A percentile compares a stretch with the other conserved stretches of the same genome.
These are phyloP conservation scores for Kwoniella shandongensis DNA, from an alignment of 768 basidiomycete genomes.

Conservation along the genomic window DNA sequence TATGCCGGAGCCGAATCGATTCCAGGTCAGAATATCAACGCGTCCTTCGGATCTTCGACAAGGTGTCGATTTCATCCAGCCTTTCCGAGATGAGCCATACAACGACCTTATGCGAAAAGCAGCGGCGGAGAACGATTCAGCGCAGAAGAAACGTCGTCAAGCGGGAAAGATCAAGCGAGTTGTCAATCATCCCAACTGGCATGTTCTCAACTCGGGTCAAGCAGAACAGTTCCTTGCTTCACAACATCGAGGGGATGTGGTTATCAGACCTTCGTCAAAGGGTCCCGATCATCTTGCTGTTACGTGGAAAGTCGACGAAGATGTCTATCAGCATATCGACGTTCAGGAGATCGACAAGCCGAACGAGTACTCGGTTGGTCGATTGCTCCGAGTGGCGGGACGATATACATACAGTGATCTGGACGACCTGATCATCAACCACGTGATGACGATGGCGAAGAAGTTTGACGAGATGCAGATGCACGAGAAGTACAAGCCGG, in stretches of 20 bases:
- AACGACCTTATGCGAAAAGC: slow-evolving; percentile 41
- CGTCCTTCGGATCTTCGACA: slow-evolving; percentile 54
- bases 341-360: slow-evolving; percentile 57
- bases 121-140: slow-evolving; percentile 60
- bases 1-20: slow-evolving; percentile 63
- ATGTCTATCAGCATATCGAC: slow-evolving; percentile 87
- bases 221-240: slow-evolving; percentile 86
- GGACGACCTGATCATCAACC: slow-evolving; percentile 94
- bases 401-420: slow-evolving; percentile 86
- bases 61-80: slow-evolving; percentile 36
- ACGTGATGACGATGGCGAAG: slow-evolving; percentile 88
- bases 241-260: slow-evolving; percentile 91
- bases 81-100: slow-evolving; percentile 49
- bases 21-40: slow-evolving; percentile 73
- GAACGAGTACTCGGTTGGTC: slow-evolving; percentile 53
- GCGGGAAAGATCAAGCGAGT: slow-evolving; percentile 75
- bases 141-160: slow-evolving; percentile 80
- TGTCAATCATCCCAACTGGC: slow-evolving; percentile 97
- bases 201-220: slow-evolving; percentile 84
- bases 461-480: slow-evolving; percentile 92
- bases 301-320: slow-evolving; percentile 98
- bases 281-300: slow-evolving; percentile 90
- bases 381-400: slow-evolving; percentile 56
- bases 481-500: slow-evolving; percentile 89
- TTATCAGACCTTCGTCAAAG: slow-evolving; percentile 93